phyloP scores from a whole-genome alignment of 768 basidiomycete genomes.

The Crepidotus variabilis region DNA sequence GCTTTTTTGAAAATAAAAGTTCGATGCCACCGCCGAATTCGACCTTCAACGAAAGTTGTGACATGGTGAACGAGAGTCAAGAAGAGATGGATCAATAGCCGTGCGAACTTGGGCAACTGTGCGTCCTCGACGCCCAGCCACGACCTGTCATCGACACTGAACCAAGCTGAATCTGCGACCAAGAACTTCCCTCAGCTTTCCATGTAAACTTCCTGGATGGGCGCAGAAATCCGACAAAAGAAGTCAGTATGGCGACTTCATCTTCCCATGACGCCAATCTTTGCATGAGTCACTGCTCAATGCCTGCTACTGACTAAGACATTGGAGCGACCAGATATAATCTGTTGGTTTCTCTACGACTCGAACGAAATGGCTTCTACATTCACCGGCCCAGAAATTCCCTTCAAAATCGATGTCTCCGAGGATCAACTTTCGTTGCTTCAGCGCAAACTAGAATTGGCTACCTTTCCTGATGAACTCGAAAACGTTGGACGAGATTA shows the following conservation, averaged over 20 bases:
- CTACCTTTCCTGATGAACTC: constrained; percentile 56
- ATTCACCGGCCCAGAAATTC: constrained; percentile 4
- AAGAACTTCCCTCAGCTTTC: neutral
- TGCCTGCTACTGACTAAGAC: neutral
- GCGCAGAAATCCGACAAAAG: neutral
- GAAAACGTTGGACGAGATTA: constrained; percentile 48
- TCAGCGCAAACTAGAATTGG: constrained; percentile 41
- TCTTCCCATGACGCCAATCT: neutral
- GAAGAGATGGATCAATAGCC: too few species aligned
- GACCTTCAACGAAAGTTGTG: constrained; percentile 47
- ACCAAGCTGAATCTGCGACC: neutral
- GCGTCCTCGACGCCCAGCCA: too few species aligned
- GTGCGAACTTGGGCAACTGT: too few species aligned
- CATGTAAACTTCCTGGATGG: neutral
- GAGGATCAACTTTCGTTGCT: constrained; percentile 38
- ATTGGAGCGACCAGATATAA: neutral
- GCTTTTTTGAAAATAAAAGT: constrained; percentile 72
- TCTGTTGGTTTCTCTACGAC: neutral
- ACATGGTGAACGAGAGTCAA: constrained; percentile 4
- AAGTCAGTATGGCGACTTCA: too few species aligned
- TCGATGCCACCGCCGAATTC: constrained; percentile 88
- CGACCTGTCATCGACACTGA: neutral
- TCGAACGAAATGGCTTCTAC: neutral
- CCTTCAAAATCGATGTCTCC: constrained; percentile 47
- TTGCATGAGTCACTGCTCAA: neutral